Percentiles rank a stretch among this genome's conserved stretches.
These are phyloP conservation scores for Botryotinia convoluta DNA, from an alignment of 2,329 filamentous ascomycete genomes.

Conservation along the genomic window DNA sequence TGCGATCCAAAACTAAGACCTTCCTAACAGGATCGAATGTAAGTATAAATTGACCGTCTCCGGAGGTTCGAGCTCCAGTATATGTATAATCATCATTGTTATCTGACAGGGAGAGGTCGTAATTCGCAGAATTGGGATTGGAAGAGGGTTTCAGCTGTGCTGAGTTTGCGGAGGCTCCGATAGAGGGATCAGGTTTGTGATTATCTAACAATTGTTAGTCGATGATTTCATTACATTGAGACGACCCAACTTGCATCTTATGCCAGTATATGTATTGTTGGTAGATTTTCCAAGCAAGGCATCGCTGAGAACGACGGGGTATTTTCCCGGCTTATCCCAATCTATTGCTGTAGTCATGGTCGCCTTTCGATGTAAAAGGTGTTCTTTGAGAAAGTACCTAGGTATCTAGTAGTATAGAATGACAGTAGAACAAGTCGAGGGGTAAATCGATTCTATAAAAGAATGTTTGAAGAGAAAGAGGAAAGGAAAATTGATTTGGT, in stretches of 20 bases:
- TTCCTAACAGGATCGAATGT: slow-evolving; percentile 74
- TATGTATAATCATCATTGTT: slow-evolving; percentile 56
- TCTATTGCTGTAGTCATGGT: slow-evolving; percentile 45
- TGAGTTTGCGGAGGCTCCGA: slow-evolving; percentile 43
- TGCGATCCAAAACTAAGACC: slow-evolving; percentile 76
- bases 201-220: slow-evolving; percentile 50
- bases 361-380: not conserved
- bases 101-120: slow-evolving; percentile 52
- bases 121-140: slow-evolving; percentile 39
- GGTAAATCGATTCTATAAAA: not conserved
- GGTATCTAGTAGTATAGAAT: not conserved
- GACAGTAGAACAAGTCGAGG: not conserved
- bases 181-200: slow-evolving; percentile 55
- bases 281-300: slow-evolving; percentile 55
- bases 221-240: not conserved
- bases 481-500: not conserved
- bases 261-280: slow-evolving; percentile 58
- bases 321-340: slow-evolving; percentile 59
- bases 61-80: slow-evolving; percentile 56
- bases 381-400: not conserved
- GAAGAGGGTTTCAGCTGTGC: slow-evolving; percentile 52
- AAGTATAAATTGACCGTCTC: slow-evolving; percentile 61
- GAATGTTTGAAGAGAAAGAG: not conserved
- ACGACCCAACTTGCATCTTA: slow-evolving; percentile 51
- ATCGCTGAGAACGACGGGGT: slow-evolving; percentile 63